phyloP scores from a whole-genome alignment of 2,329 filamentous ascomycete genomes.

The Aspergillus ruber region DNA sequence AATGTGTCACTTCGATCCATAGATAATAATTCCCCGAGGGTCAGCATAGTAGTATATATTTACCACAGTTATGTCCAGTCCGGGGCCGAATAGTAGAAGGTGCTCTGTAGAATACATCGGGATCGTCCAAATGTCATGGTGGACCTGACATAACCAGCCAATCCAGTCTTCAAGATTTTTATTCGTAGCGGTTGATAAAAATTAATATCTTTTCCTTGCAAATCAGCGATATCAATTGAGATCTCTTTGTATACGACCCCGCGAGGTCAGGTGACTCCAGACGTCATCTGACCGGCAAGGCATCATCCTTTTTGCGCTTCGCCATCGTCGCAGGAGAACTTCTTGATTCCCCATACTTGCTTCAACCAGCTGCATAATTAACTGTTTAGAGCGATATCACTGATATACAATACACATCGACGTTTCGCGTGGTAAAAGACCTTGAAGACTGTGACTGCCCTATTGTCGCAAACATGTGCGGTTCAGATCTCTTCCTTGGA shows the following conservation, averaged over 20 bases:
- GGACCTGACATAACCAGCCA: too few relatives aligned
- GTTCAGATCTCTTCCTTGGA: conserved; percentile 56
- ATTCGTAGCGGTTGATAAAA: too few relatives aligned
- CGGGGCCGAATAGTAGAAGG: too few relatives aligned
- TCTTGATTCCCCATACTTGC: neutral
- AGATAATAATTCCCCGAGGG: too few relatives aligned
- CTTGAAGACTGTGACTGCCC: conserved; percentile 4
- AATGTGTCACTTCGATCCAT: too few relatives aligned
- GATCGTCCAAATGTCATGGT: too few relatives aligned
- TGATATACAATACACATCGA: neutral
- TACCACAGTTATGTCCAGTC: too few relatives aligned
- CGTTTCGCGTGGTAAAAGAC: neutral
- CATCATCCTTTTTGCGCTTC: conserved; percentile 1
- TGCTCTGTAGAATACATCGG: too few relatives aligned
- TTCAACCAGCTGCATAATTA: neutral
- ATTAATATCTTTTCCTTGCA: too few relatives aligned
- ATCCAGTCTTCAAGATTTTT: too few relatives aligned
- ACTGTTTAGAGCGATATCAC: neutral
- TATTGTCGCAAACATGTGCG: conserved; percentile 43
- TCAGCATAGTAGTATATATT: too few relatives aligned
- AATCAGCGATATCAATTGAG: neutral
- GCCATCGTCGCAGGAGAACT: conserved; percentile 3
- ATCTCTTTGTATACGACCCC: neutral
- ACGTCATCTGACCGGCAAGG: conserved; percentile 11
- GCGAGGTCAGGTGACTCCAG: conserved; percentile 6